A percentile compares a stretch with the other conserved stretches of the same genome.
phyloP scores from a whole-genome alignment of 75 land plant genomes.

The Sequoia sempervirens region DNA sequence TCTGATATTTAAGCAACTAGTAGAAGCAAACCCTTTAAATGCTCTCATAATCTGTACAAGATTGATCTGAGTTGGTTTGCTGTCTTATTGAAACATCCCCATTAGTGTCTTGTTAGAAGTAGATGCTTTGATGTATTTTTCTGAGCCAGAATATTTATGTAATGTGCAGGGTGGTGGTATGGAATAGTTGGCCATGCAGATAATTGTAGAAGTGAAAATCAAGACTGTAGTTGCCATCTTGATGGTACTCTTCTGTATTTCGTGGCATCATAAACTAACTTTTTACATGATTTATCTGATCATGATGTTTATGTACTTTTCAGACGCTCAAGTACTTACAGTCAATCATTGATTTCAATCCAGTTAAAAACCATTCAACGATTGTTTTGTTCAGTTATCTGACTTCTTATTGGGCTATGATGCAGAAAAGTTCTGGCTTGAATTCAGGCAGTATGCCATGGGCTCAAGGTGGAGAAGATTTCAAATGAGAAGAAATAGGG shows the following conservation, averaged over 20 bases:
- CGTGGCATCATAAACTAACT: neutral
- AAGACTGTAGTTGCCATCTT: constrained; percentile 8
- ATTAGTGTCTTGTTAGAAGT: neutral
- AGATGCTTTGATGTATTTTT: neutral
- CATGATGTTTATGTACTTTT: neutral
- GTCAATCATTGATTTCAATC: neutral
- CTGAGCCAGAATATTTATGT: neutral
- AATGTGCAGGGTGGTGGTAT: constrained; percentile 21
- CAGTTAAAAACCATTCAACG: neutral
- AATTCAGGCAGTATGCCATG: constrained; percentile 7
- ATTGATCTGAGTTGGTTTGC: neutral
- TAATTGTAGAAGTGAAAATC: constrained; percentile 3
- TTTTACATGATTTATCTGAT: neutral
- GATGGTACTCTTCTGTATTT: constrained; percentile 6
- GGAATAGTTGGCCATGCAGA: constrained; percentile 13
- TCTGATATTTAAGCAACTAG: neutral
- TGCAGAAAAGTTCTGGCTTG: constrained; percentile 8
- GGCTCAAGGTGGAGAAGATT: constrained; percentile 5
- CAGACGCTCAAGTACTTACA: neutral
- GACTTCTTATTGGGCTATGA: neutral
- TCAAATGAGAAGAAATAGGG: constrained; percentile 16
- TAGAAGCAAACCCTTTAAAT: neutral
- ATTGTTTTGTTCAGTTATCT: neutral
- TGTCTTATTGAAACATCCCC: neutral
- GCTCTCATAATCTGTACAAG: neutral